A percentile compares a stretch with the other conserved stretches of the same genome.
Evolutionary conservation across 805 yeast genomes (phyloP).

Genomic region (Pichia scutulata): DNA sequence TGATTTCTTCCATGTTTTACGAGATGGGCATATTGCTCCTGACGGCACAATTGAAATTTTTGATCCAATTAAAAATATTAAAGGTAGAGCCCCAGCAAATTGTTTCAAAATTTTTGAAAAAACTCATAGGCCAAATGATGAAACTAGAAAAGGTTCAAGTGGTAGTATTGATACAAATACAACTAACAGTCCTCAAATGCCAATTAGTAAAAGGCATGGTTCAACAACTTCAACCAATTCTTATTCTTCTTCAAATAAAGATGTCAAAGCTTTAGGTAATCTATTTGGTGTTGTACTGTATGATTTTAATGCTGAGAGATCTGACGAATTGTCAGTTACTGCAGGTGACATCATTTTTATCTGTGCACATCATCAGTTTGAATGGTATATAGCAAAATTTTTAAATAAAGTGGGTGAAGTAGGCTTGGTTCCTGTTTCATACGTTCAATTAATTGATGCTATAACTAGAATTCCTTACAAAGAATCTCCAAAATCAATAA

Average conservation of each 20-base stretch:
- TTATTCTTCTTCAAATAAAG: constrained; percentile 2
- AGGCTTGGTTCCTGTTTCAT: constrained; percentile 88
- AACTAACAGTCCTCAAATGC: neutral
- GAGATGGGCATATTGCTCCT: constrained; percentile 36
- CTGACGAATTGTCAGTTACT: constrained; percentile 76
- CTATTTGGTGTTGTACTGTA: constrained; percentile 81
- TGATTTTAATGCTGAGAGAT: constrained; percentile 75
- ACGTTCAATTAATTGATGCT: constrained; percentile 79
- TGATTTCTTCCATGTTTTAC: constrained; percentile 80
- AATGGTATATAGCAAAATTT: constrained; percentile 98
- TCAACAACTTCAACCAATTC: neutral
- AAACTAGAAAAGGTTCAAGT: constrained; percentile 5
- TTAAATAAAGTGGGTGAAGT: constrained; percentile 95
- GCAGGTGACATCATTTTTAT: constrained; percentile 87
- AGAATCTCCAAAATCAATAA: constrained; percentile 39
- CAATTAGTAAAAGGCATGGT: constrained; percentile 15
- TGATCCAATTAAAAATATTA: constrained; percentile 68
- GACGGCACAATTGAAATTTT: constrained; percentile 65
- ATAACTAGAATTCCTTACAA: constrained; percentile 52
- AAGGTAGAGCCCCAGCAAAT: constrained; percentile 82
- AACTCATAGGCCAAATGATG: constrained; percentile 35
- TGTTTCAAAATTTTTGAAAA: constrained; percentile 75
- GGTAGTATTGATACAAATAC: neutral
- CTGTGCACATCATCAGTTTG: constrained; percentile 93
- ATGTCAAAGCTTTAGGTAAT: constrained; percentile 21